Percentiles rank a stretch among this genome's conserved stretches.
These are phyloP conservation scores for Penicillium paxilli DNA, from an alignment of 495 filamentous ascomycete genomes.

Conservation along the genomic window DNA sequence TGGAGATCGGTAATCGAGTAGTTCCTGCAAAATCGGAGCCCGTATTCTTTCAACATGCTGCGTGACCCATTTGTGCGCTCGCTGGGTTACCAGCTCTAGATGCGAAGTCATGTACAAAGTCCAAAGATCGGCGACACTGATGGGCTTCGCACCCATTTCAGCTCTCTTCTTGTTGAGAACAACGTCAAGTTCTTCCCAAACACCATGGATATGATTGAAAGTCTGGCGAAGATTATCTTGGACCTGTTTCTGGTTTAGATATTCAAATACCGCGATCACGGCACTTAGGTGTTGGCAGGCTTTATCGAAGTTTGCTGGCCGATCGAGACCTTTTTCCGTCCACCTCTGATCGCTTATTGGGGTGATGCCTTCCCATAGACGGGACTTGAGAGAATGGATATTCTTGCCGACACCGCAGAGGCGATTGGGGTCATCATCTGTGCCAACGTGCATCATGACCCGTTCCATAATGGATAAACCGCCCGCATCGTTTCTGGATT, in stretches of 20 bases:
- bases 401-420: conserved; percentile 29
- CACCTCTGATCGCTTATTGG: conserved; percentile 36
- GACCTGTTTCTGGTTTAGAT: conserved; percentile 22
- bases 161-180: conserved; percentile 12
- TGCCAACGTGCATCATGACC: conserved; percentile 18
- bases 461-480: conserved; percentile 3
- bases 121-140: conserved; percentile 28
- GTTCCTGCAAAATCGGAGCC: conserved; percentile 10
- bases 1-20: background rate
- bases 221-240: conserved; percentile 24
- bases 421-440: conserved; percentile 8
- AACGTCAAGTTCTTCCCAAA: conserved; percentile 21
- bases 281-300: conserved; percentile 28
- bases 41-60: conserved; percentile 22
- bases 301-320: conserved; percentile 26
- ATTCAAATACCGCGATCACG: conserved; percentile 33
- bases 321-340: conserved; percentile 30
- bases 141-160: background rate
- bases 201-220: conserved; percentile 29
- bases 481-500: background rate
- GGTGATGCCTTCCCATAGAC: conserved; percentile 33
- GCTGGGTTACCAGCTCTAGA: conserved; percentile 26
- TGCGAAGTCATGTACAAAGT: conserved; percentile 23
- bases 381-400: conserved; percentile 25
- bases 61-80: conserved; percentile 31